Conservation (phyloP, 495 filamentous ascomycete species). For the Opeltia flavorubescens region DNA sequence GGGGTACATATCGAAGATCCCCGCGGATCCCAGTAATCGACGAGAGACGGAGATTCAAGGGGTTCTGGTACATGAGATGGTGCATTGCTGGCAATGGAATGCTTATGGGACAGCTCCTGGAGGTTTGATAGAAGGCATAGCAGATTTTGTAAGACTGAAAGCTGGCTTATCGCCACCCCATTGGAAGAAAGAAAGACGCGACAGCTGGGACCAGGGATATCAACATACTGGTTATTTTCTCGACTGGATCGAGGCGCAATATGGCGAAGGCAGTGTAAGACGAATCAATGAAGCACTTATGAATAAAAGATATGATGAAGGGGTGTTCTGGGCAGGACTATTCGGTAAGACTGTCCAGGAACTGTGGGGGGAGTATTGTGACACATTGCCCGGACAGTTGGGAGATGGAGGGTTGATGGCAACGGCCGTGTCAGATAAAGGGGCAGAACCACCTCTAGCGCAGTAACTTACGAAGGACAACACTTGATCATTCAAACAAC, state of each 20-base stretch:
- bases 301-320: conserved; percentile 36
- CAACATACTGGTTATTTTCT: conserved; percentile 87
- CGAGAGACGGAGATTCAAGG: conserved; percentile 55
- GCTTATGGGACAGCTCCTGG: conserved; percentile 49
- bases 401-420: background rate
- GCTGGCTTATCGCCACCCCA: conserved; percentile 65
- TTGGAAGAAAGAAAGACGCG: conserved; percentile 50
- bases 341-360: conserved; percentile 50
- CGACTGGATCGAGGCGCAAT: conserved; percentile 29
- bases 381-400: background rate
- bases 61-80: conserved; percentile 82
- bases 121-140: conserved; percentile 82
- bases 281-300: conserved; percentile 17
- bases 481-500: too few relatives aligned
- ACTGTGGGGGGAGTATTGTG: conserved; percentile 62
- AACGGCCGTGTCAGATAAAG: background rate
- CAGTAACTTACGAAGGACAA: conserved; percentile 1
- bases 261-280: conserved; percentile 14
- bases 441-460: background rate
- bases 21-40: conserved; percentile 18
- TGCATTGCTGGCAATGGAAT: conserved; percentile 88
- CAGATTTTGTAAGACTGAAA: conserved; percentile 80
- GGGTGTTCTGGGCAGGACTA: conserved; percentile 56
- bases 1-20: conserved; percentile 47
- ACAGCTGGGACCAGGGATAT: conserved; percentile 83